Percentiles rank a stretch among this genome's conserved stretches.
phyloP scores from a whole-genome alignment of 1,284 basidiomycete genomes.

The Meripilus lineatus region DNA sequence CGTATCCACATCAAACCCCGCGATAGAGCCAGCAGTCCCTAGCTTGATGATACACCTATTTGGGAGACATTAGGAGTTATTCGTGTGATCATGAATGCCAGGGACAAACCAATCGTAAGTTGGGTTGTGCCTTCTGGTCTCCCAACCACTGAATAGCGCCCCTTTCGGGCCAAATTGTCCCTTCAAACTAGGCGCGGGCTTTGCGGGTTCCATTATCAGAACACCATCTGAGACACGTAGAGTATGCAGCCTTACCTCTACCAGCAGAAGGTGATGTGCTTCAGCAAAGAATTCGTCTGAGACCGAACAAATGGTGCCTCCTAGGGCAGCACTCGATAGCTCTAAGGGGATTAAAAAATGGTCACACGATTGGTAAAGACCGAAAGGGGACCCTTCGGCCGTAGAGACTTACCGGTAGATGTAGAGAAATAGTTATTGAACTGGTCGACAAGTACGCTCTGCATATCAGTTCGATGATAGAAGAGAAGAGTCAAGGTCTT shows the following conservation, averaged over 20 bases:
- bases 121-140: slow-evolving; percentile 86
- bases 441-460: too few relatives aligned
- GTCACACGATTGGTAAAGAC: too few relatives aligned
- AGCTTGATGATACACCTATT: slow-evolving; percentile 91
- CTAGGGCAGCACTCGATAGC: slow-evolving; percentile 84
- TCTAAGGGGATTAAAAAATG: too few relatives aligned
- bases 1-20: slow-evolving; percentile 95
- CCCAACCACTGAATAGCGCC: slow-evolving; percentile 95
- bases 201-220: not conserved
- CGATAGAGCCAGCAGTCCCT: slow-evolving; percentile 72
- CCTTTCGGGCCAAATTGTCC: slow-evolving; percentile 97
- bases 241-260: slow-evolving; percentile 50
- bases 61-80: not conserved
- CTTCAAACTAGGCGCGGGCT: slow-evolving; percentile 81
- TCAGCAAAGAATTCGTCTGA: slow-evolving; percentile 98
- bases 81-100: not conserved
- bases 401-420: too few relatives aligned
- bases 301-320: slow-evolving; percentile 69
- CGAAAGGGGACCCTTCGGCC: too few relatives aligned
- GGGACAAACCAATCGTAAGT: slow-evolving; percentile 80
- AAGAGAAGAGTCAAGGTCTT: too few relatives aligned
- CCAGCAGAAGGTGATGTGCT: slow-evolving; percentile 79
- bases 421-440: too few relatives aligned
- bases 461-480: too few relatives aligned
- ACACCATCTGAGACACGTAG: not conserved